Conservation (phyloP, 140 eudicot species). For the Oenanthe javanica region DNA sequence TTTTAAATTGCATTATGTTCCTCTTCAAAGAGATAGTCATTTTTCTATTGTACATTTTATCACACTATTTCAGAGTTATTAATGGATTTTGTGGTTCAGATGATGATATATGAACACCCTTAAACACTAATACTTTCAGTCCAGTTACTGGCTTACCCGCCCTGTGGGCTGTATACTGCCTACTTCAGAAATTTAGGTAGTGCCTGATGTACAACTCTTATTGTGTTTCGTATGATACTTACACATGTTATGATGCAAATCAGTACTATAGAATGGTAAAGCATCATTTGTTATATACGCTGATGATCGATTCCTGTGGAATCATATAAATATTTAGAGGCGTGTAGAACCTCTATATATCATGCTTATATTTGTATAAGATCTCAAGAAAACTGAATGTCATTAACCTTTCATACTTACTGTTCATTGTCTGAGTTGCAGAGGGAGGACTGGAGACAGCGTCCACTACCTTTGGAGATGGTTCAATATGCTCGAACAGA, state of each 20-base stretch:
- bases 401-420: background rate
- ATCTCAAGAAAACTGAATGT: background rate
- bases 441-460: slow-evolving; percentile 99
- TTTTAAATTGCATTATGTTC: background rate
- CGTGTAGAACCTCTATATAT: background rate
- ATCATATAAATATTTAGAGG: background rate
- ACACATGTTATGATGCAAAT: background rate
- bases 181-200: background rate
- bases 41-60: background rate
- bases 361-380: background rate
- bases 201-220: background rate
- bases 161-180: background rate
- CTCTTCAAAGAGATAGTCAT: background rate
- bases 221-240: background rate
- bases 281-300: background rate
- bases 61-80: background rate
- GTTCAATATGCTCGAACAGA: slow-evolving; percentile 82
- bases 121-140: background rate
- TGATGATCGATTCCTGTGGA: background rate
- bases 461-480: slow-evolving; percentile 82
- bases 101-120: background rate
- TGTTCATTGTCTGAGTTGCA: slow-evolving; percentile 24
- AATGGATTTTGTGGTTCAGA: background rate
- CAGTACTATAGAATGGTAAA: background rate
- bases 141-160: background rate